Evolutionary conservation across 257 asterid genomes (phyloP), one percentile per base, ranked within the genome.

Genomic region (Solanum sparsipilum): DNA sequence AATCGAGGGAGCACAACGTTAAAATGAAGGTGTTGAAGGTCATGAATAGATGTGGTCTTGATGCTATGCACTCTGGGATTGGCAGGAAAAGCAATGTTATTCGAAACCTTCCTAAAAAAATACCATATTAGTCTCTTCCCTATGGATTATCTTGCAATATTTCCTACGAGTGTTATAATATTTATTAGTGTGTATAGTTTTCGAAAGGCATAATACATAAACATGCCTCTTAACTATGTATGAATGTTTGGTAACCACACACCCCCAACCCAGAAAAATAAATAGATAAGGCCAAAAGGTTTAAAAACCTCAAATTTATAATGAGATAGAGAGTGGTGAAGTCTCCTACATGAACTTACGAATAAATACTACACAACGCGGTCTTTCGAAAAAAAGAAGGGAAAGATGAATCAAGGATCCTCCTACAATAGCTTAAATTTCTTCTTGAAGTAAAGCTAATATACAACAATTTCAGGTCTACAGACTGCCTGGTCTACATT

Each of bases 11-110:
- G 91, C 88, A 91, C 72, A 86, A 81, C 32, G 95, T 92, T 32
- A 91, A 94, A 73, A 84, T 96, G 96, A 94, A 97, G 91, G 98
- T 92, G 86, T 41, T 94, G 89, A 94, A 94, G 93, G 93, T 93
- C 52, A 94, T 97, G 96, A 95, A 88, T 84, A 93, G 83, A 88
- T 87, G 91, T 16, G 38, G 98, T 1, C 92, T 93, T 35, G 99
- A 97, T 88, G 87, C 74, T 27, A 97, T 97, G 99, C 98, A 94
- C 56, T 88, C 93, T 16, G 96, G 94, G 92, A 94, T 96, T 70
- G 96, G 99, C 31, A 95, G 94, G 96, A 97, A 96, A 93, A 97
- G 95, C 86, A 97, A 97, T 75, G 96, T 93, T 63, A 96, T 97
- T 34, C 98, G 99, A 84, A 94, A 95, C 89, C 98, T 97, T 84